phyloP scores from a whole-genome alignment of 1,284 basidiomycete genomes.

The Leccinum solheimii region DNA sequence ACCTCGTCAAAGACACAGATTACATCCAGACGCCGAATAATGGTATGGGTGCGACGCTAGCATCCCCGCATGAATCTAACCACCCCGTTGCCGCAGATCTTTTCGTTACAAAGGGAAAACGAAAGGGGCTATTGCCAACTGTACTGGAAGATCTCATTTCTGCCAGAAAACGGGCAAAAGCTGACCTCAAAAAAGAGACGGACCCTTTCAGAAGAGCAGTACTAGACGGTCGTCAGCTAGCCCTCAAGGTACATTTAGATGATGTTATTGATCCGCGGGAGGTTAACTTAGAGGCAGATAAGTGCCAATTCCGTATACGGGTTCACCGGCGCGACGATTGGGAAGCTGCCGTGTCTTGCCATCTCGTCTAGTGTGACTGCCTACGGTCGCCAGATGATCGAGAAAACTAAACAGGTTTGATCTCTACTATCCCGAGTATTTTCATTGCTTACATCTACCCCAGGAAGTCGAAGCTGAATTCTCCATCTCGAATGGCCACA shows the following conservation, averaged over 20 bases:
- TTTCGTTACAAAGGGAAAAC: slow-evolving; percentile 70
- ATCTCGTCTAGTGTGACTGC: slow-evolving; percentile 94
- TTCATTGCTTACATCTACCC: background rate
- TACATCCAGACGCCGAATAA: slow-evolving; percentile 92
- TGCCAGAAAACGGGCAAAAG: slow-evolving; percentile 90
- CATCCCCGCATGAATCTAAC: background rate
- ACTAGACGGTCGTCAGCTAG: slow-evolving; percentile 90
- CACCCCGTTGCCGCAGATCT: slow-evolving; percentile 58
- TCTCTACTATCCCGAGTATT: background rate
- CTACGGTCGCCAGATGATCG: slow-evolving; percentile 97
- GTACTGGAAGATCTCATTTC: slow-evolving; percentile 90
- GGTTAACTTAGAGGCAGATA: slow-evolving; percentile 53
- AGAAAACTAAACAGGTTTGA: slow-evolving; percentile 83
- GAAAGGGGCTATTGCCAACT: slow-evolving; percentile 89
- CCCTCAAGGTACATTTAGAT: slow-evolving; percentile 70
- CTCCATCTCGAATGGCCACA: slow-evolving; percentile 80
- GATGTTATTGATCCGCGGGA: background rate
- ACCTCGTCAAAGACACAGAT: slow-evolving; percentile 82
- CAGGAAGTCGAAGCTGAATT: slow-evolving; percentile 90
- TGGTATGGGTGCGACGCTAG: slow-evolving; percentile 46
- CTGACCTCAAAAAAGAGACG: slow-evolving; percentile 91
- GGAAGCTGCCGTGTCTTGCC: slow-evolving; percentile 89
- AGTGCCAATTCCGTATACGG: slow-evolving; percentile 98
- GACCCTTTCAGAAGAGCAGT: slow-evolving; percentile 96
- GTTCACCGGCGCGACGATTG: slow-evolving; percentile 94